phyloP scores from a whole-genome alignment of 108 stramenopile genomes.

The Cylindrotheca fusiformis region DNA sequence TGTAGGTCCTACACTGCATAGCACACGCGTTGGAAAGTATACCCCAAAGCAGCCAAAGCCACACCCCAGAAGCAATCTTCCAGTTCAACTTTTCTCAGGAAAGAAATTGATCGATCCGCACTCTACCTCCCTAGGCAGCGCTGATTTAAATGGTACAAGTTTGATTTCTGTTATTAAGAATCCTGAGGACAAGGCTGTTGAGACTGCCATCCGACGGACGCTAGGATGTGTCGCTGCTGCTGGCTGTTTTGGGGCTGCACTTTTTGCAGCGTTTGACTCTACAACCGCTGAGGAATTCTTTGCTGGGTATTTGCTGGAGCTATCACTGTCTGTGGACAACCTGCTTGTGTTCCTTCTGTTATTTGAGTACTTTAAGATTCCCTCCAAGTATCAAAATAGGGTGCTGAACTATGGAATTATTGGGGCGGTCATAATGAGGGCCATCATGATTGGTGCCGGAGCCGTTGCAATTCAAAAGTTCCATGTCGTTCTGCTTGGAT shows the following conservation, averaged over 20 bases:
- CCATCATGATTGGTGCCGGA: conserved; percentile 91
- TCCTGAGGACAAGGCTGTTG: conserved; percentile 25
- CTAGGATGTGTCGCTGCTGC: conserved; percentile 69
- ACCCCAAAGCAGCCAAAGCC: too few relatives aligned
- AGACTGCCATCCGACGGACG: conserved; percentile 67
- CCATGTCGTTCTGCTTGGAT: conserved; percentile 81
- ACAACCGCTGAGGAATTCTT: conserved; percentile 73
- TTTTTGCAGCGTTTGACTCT: conserved; percentile 27
- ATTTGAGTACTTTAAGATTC: conserved; percentile 89
- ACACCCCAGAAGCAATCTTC: too few relatives aligned
- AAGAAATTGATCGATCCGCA: background rate
- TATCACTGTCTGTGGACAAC: conserved; percentile 87
- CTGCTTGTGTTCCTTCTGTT: conserved; percentile 87
- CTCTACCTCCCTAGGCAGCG: background rate
- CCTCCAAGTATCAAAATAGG: conserved; percentile 61
- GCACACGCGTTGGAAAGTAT: too few relatives aligned
- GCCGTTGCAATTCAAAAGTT: conserved; percentile 85
- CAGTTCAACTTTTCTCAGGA: background rate
- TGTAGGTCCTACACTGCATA: too few relatives aligned
- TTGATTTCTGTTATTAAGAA: background rate
- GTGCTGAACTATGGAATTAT: conserved; percentile 87
- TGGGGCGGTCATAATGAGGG: conserved; percentile 89
- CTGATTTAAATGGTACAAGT: background rate
- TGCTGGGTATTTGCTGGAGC: conserved; percentile 89
- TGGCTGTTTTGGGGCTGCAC: conserved; percentile 49